A percentile compares a stretch with the other conserved stretches of the same genome.
Evolutionary conservation across 192 early-diverging fungal species (phyloP).

Genomic region (Backusella liffmaniae): DNA sequence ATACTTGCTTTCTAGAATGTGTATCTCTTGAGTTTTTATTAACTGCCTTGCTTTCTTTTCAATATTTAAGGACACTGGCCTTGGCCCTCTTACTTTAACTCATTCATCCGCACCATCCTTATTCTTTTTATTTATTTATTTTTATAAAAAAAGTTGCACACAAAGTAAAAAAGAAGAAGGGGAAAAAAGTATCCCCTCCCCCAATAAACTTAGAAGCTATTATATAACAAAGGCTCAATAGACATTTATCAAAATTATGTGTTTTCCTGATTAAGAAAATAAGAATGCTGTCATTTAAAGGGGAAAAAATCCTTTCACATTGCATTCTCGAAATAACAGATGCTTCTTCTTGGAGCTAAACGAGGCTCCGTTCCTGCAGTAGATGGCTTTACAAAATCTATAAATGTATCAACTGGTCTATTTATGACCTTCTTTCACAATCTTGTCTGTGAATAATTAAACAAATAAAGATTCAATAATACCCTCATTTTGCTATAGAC

Average conservation of each 20-base stretch:
- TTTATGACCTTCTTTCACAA: neutral
- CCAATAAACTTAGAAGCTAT: neutral
- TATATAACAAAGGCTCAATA: neutral
- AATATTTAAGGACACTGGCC: neutral
- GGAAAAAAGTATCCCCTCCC: neutral
- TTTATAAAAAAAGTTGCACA: neutral
- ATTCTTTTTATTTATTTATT: neutral
- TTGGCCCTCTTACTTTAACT: neutral
- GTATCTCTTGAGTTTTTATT: neutral
- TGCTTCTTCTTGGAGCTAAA: neutral
- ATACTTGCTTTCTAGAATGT: neutral
- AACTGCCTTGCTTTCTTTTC: no score
- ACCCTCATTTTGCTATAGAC: neutral
- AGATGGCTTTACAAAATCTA: neutral
- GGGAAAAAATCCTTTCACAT: neutral
- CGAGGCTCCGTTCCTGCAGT: neutral
- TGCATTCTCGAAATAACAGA: neutral
- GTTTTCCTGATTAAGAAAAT: no score
- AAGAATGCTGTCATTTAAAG: neutral
- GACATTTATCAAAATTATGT: no score
- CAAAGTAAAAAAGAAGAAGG: neutral
- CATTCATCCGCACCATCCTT: neutral
- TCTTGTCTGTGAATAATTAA: neutral
- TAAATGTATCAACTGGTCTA: neutral
- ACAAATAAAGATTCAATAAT: neutral